phyloP scores from a whole-genome alignment of 192 early-diverging fungal genomes.

The Coemansia sp. region DNA sequence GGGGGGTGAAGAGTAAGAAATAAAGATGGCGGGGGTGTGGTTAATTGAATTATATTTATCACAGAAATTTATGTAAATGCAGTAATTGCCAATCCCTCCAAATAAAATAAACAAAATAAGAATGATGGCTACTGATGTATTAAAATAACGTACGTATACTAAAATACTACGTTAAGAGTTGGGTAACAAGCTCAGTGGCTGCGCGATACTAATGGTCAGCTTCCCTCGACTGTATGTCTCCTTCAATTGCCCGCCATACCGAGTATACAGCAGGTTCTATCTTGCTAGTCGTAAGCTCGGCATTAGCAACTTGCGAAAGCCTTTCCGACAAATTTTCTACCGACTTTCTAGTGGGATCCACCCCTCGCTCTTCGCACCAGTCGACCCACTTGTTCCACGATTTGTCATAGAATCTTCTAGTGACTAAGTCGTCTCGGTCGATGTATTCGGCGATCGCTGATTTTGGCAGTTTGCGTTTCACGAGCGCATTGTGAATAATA shows the following conservation, averaged over 20 bases:
- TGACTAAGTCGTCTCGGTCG: background rate
- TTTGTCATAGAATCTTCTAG: background rate
- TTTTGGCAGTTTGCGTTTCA: background rate
- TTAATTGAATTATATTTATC: no score
- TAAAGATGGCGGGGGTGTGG: no score
- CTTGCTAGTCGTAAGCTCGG: background rate
- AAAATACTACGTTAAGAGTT: background rate
- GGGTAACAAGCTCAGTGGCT: background rate
- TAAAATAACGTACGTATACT: background rate
- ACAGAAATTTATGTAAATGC: no score
- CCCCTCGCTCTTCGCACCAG: background rate
- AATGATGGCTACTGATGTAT: background rate
- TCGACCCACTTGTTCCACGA: background rate
- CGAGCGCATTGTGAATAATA: background rate
- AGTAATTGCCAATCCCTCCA: no score
- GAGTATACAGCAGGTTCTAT: background rate
- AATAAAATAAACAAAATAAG: no score
- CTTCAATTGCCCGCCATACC: background rate
- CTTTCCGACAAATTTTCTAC: background rate
- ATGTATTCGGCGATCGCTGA: background rate
- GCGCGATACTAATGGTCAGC: background rate
- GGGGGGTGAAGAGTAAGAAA: no score
- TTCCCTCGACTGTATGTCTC: background rate
- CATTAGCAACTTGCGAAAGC: background rate
- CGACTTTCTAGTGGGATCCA: background rate